Conservation (phyloP, 495 filamentous ascomycete genomes). For the Penicillium taxi region DNA sequence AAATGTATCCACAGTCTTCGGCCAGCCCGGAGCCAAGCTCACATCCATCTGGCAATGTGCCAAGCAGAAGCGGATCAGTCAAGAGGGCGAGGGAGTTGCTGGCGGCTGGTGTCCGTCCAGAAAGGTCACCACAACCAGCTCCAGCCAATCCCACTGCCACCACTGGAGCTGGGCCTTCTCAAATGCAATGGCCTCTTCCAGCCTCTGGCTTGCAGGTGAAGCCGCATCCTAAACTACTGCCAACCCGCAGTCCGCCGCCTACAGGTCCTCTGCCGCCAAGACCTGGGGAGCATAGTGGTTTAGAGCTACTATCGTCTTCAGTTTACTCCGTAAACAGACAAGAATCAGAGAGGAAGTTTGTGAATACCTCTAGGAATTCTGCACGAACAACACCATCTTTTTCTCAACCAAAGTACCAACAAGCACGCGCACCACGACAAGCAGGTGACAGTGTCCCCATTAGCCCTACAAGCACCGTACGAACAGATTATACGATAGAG, state of each 20-base stretch:
- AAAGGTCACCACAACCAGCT: conserved; percentile 22
- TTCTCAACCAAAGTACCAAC: conserved; percentile 37
- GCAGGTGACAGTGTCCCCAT: conserved; percentile 27
- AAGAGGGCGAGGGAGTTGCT: conserved; percentile 46
- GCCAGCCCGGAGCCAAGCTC: conserved; percentile 3
- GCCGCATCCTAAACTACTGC: conserved; percentile 23
- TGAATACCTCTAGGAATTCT: no score
- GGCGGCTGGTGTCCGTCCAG: conserved; percentile 40
- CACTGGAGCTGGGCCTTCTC: conserved; percentile 1
- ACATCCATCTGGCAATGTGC: conserved; percentile 7
- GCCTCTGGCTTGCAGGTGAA: conserved; percentile 27
- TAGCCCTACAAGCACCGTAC: conserved; percentile 23
- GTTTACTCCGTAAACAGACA: conserved; percentile 43
- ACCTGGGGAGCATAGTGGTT: conserved; percentile 30
- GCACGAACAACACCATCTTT: conserved; percentile 43
- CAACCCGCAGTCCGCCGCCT: conserved; percentile 30
- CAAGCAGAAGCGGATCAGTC: conserved; percentile 35
- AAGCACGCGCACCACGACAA: conserved; percentile 14
- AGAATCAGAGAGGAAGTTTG: no score
- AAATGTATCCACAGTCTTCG: conserved; percentile 13
- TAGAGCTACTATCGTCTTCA: conserved; percentile 28
- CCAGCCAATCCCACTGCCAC: conserved; percentile 1
- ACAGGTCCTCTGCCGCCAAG: conserved; percentile 56
- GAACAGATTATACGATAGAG: no score
- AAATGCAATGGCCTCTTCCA: conserved; percentile 36